Percentiles rank a stretch among this genome's conserved stretches.
Evolutionary conservation across 139 green algal genomes (phyloP).

Genomic region (Volvox reticuliferus): DNA sequence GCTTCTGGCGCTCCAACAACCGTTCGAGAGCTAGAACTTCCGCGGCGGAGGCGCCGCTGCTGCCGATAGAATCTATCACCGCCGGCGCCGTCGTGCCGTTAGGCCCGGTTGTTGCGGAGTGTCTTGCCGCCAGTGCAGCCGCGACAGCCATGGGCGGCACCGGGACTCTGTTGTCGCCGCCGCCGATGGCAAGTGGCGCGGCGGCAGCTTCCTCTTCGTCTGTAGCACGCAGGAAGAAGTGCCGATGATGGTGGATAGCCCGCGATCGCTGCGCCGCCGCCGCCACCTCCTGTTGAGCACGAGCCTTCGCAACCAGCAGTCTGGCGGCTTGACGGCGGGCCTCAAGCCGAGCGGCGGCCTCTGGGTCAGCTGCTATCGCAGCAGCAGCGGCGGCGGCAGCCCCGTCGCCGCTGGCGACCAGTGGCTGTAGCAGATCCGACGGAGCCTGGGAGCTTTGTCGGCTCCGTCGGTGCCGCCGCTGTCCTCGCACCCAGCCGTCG

Average conservation of each 20-base stretch:
- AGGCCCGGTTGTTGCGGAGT: neutral
- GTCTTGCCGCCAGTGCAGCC: conserved; percentile 16
- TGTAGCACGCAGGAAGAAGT: conserved; percentile 26
- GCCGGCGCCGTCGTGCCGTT: neutral
- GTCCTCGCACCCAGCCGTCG: neutral
- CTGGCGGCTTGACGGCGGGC: conserved; percentile 26
- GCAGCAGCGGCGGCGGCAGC: neutral
- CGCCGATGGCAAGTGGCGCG: neutral
- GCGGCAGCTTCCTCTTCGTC: neutral
- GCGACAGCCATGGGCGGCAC: neutral
- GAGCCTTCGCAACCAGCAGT: conserved; percentile 36
- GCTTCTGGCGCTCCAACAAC: conserved; percentile 20
- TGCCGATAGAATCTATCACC: neutral
- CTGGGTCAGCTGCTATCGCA: neutral
- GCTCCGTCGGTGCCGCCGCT: neutral
- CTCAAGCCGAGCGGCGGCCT: conserved; percentile 17
- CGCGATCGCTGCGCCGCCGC: conserved; percentile 28
- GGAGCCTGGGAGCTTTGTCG: neutral
- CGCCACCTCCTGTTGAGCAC: conserved; percentile 28
- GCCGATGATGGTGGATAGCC: conserved; percentile 41
- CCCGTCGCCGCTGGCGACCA: neutral
- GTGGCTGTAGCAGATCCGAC: too few relatives aligned
- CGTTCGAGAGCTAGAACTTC: conserved; percentile 36
- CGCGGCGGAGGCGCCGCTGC: neutral
- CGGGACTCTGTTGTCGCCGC: neutral